Conservation (phyloP, 805 yeast genomes). For the Candida andamanensis region DNA sequence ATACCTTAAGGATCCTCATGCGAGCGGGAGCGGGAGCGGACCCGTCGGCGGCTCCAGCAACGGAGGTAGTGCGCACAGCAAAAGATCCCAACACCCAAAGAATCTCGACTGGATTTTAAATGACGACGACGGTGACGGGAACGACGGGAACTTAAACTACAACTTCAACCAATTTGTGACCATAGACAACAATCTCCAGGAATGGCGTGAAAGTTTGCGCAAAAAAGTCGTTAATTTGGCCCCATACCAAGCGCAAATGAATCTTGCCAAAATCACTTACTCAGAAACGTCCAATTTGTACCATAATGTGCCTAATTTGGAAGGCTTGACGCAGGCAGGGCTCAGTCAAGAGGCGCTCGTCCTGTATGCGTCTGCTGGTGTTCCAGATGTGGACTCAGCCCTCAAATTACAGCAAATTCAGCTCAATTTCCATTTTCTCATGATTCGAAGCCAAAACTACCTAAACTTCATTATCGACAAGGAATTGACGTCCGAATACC, state of each 20-base stretch:
- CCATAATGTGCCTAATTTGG: constrained; percentile 20
- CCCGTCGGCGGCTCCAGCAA: too few species aligned
- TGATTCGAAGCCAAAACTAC: constrained; percentile 39
- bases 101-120: constrained; percentile 39
- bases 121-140: constrained; percentile 45
- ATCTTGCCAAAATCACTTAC: constrained; percentile 19
- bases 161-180: constrained; percentile 39
- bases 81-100: constrained; percentile 15
- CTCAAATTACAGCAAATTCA: constrained; percentile 38
- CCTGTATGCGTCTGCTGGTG: constrained; percentile 24
- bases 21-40: too few species aligned
- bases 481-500: constrained; percentile 32
- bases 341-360: constrained; percentile 15
- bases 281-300: constrained; percentile 18
- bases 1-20: constrained; percentile 31
- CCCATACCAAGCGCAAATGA: constrained; percentile 27
- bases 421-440: constrained; percentile 38
- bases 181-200: constrained; percentile 36
- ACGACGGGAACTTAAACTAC: constrained; percentile 43
- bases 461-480: constrained; percentile 39
- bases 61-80: constrained; percentile 9
- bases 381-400: constrained; percentile 37
- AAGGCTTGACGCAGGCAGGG: constrained; percentile 11
- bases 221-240: constrained; percentile 20
- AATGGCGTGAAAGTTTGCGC: constrained; percentile 37